Evolutionary conservation across 306 rosid species (phyloP), one percentile per base, ranked within the genome.

Genomic region (Sechiopsis laciniata): DNA sequence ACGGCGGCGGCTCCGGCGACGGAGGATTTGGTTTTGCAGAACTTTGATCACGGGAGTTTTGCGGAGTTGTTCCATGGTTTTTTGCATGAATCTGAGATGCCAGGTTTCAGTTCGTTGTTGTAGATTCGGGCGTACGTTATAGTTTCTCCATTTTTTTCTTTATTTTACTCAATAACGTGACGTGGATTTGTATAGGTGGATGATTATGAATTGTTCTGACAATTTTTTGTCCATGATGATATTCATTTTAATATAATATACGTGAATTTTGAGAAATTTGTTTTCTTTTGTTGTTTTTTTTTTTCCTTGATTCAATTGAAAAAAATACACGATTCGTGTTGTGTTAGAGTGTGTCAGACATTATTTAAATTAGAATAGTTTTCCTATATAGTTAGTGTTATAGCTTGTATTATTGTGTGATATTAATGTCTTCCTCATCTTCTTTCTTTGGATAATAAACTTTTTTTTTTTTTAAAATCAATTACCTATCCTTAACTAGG

Each of bases 11-110:
- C 9, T 8, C 40, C 29, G 29, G 2, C 68, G 69, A 0, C 0
- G 10, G 69, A 74, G 26, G 77, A 74, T 46, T 24, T 40, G 21
- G 9, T 45, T 24, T 22, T 74, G 37, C 77, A 74, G 7, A 46
- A 16, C 5, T 42, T 59, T 2, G 77, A 74, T 32, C 37, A 32
- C 13, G 58, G 2, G n/a, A 60, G 29, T 74, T 74, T 42, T 40
- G 55, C 42, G 46, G 76, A n/a, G 3, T 21, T 57, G 69, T 15
- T 73, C 20, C 22, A 20, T 12, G 55, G 57, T 10, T 60, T 59
- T 16, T 45, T 16, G 68, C 57, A 15, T 22, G 77, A 59, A 7
- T 59, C 77, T 55, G 54, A 35, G 66, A 3, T 72, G 8, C 22
- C 51, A 37, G 61, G 76, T 54, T 72, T 29, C 0, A 26, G 64